phyloP scores from a whole-genome alignment of 257 asterid genomes.

The Solanum okadae region DNA sequence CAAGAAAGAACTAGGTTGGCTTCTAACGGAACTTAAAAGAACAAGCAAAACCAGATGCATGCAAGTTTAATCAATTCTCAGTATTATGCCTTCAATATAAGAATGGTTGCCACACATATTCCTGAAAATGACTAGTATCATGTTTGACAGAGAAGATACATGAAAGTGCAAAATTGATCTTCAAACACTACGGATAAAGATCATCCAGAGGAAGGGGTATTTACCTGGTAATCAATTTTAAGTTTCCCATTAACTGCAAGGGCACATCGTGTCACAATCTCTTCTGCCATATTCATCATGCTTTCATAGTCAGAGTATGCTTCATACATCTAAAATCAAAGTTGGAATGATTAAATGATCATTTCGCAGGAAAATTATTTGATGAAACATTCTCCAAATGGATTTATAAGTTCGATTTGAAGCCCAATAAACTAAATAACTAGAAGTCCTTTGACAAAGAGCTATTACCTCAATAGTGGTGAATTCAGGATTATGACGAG shows the following conservation, averaged over 20 bases:
- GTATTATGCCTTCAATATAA: not conserved
- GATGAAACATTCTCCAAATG: not conserved
- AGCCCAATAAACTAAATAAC: not conserved
- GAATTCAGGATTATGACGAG: conserved; percentile 99
- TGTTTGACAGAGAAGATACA: not conserved
- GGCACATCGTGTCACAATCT: conserved; percentile 74
- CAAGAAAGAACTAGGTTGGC: not conserved
- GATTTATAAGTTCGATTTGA: not conserved
- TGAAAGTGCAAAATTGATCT: not conserved
- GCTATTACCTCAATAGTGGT: conserved; percentile 89
- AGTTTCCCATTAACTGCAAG: conserved; percentile 80
- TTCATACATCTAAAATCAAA: conserved; percentile 66
- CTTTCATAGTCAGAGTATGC: conserved; percentile 95
- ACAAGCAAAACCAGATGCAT: not conserved
- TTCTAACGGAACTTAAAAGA: not conserved
- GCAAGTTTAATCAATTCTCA: not conserved
- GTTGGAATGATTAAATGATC: not conserved
- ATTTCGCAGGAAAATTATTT: not conserved
- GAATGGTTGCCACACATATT: not conserved
- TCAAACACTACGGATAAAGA: not conserved
- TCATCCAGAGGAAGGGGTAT: not conserved
- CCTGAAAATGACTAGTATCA: not conserved
- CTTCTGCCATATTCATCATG: conserved; percentile 97
- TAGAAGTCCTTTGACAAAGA: not conserved
- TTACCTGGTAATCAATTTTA: conserved; percentile 78